Evolutionary conservation across 495 filamentous ascomycete genomes (phyloP).

Genomic region (Chlorociboria aeruginascens): DNA sequence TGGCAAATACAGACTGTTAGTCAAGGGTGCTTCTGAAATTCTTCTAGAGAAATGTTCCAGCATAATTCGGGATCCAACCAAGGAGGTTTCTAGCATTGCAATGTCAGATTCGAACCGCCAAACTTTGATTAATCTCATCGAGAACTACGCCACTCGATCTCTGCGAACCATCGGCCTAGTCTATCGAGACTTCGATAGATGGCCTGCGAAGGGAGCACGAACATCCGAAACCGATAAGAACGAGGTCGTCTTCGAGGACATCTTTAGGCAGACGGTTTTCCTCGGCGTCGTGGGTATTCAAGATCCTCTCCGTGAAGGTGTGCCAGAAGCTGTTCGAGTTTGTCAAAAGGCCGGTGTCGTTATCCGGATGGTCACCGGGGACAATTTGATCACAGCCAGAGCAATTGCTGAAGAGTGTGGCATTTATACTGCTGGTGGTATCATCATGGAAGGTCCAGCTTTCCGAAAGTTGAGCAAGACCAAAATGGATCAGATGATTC

Average conservation of each 20-base stretch:
- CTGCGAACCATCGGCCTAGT: conserved; percentile 77
- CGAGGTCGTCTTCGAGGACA: conserved; percentile 64
- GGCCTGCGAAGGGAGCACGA: conserved; percentile 64
- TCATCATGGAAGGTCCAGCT: conserved; percentile 74
- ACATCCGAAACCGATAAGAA: conserved; percentile 55
- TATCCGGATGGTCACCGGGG: conserved; percentile 85
- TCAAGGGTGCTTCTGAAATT: conserved; percentile 89
- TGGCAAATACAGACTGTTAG: conserved; percentile 56
- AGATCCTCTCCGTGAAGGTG: conserved; percentile 74
- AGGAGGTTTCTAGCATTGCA: conserved; percentile 37
- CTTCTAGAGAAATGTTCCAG: conserved; percentile 59
- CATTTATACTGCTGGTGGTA: conserved; percentile 59
- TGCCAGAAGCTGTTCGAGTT: conserved; percentile 58
- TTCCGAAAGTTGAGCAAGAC: conserved; percentile 65
- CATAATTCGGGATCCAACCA: conserved; percentile 61
- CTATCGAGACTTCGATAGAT: conserved; percentile 80
- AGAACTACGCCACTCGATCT: conserved; percentile 67
- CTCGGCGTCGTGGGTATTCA: conserved; percentile 77
- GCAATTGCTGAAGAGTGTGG: conserved; percentile 79
- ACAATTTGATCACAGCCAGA: conserved; percentile 70
- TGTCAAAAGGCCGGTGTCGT: conserved; percentile 71
- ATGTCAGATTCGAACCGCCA: conserved; percentile 47
- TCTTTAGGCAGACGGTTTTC: conserved; percentile 70
- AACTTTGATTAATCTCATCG: conserved; percentile 53
- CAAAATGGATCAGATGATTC: conserved; percentile 61